Evolutionary conservation across 2,329 filamentous ascomycete species (phyloP), one percentile per base, ranked within the genome.

Genomic region (Colletotrichum euphorbiae): DNA sequence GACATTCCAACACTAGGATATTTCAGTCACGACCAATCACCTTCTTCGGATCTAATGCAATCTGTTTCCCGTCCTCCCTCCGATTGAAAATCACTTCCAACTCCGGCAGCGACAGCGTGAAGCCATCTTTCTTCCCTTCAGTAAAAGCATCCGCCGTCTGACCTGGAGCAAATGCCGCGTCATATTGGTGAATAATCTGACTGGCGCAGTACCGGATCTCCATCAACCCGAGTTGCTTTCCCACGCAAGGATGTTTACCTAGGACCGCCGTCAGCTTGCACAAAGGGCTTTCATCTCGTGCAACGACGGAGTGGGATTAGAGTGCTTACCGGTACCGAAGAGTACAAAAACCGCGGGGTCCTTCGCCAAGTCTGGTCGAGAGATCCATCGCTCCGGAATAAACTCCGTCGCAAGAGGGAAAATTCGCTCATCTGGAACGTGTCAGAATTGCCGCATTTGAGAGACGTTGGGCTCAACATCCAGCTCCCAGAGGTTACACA

Each of bases 191-290:
- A 15, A 70, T 54, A 2, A 70, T 65, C 33, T 69, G 69, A 38
- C 69, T 69, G 36, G 58, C 67, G 31, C 59, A 65, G 31, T 69
- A 70, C 15, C 72, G 68, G 19, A 78, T 45, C 60, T 79, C 77
- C 74, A 79, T 77, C 42, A 80, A 67, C 0, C 73, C 79, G 1
- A 81, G 71, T 62, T 76, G 74, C 63, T 79, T 80, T 1, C 79
- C 79, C 1, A 77, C 76, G 45, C 79, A 80, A 5, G 76, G 75
- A 54, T 76, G 76, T 1, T 71, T 73, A 3, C 78, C 77, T 77
- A 31, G 11, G 50, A 9, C 3, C 9, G 19, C 33, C 17, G 33
- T 60, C 57, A 61, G 58, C 46, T 19, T 17, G 28, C 17, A 15
- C 15, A 36, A 36, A 17, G 28, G 31, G 3, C 7, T 6, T 24